A percentile compares a stretch with the other conserved stretches of the same genome.
These are phyloP conservation scores for Protea cynaroides DNA, from an alignment of 164 flowering plant species.

Conservation along the genomic window DNA sequence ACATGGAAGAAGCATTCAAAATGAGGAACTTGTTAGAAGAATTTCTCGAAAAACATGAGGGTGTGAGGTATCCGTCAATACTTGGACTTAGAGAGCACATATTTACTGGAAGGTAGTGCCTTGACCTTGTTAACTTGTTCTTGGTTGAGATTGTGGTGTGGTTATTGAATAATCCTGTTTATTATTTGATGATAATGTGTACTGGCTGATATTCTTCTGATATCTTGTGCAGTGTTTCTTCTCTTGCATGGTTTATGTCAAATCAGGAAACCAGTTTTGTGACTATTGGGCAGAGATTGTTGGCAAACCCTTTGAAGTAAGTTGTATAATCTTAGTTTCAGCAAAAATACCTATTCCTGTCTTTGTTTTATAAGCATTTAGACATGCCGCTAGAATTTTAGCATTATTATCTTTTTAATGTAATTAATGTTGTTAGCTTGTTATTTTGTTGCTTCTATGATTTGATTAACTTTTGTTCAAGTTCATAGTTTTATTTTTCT, in stretches of 20 bases:
- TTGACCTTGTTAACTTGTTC: background rate
- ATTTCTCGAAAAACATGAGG: constrained; percentile 78
- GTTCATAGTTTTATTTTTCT: background rate
- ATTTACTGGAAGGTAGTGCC: constrained; percentile 83
- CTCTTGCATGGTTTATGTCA: constrained; percentile 98
- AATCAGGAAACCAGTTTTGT: constrained; percentile 98
- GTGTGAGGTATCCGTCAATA: constrained; percentile 77
- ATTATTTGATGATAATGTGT: background rate
- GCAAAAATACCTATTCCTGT: too few species aligned
- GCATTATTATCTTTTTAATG: too few species aligned
- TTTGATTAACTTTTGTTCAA: background rate
- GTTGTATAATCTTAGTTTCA: constrained; percentile 11
- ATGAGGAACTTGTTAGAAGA: constrained; percentile 93
- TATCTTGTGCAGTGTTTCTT: constrained; percentile 72
- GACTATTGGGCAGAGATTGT: constrained; percentile 89
- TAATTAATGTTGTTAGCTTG: background rate
- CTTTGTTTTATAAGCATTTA: too few species aligned
- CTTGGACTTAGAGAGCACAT: constrained; percentile 96
- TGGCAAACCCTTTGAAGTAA: constrained; percentile 96
- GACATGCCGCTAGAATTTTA: too few species aligned
- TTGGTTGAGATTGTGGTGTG: background rate
- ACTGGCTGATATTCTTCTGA: background rate
- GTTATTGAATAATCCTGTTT: background rate
- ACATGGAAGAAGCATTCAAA: constrained; percentile 98
- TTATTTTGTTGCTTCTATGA: background rate